A percentile compares a stretch with the other conserved stretches of the same genome.
Conservation (phyloP, 352 stramenopile genomes). For the Thraustochytrium sp. region DNA sequence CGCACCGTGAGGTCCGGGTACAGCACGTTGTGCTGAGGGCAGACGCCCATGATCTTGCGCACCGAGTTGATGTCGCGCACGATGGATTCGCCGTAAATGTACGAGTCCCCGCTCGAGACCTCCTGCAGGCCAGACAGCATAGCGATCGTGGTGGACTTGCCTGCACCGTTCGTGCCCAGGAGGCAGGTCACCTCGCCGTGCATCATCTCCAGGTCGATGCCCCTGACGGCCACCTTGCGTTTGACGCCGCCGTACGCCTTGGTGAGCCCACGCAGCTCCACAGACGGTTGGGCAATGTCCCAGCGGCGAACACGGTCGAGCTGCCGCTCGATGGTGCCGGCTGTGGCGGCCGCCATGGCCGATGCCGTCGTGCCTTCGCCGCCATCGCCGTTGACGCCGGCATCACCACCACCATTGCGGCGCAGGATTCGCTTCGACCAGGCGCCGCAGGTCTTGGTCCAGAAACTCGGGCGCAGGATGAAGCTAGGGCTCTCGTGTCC, state of each 20-base stretch:
- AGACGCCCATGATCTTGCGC: constrained; percentile 86
- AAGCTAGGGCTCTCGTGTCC: neutral
- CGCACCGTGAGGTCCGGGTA: constrained; percentile 85
- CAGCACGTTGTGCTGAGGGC: constrained; percentile 89
- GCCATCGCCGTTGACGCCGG: neutral
- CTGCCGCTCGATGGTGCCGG: constrained; percentile 13
- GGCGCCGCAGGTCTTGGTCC: neutral
- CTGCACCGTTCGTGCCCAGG: constrained; percentile 79
- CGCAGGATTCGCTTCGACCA: neutral
- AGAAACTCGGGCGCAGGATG: neutral
- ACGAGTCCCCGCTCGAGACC: constrained; percentile 68
- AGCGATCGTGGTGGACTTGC: constrained; percentile 81
- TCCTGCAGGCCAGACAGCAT: constrained; percentile 83
- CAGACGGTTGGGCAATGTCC: neutral
- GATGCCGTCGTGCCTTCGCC: neutral
- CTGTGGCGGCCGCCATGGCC: neutral
- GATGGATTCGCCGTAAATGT: constrained; percentile 69
- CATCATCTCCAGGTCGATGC: constrained; percentile 76
- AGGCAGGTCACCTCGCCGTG: constrained; percentile 83
- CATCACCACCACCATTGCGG: neutral
- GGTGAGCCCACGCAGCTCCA: constrained; percentile 26
- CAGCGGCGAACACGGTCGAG: neutral
- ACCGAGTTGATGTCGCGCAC: constrained; percentile 72
- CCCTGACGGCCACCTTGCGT: constrained; percentile 57
- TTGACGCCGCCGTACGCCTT: neutral